A percentile compares a stretch with the other conserved stretches of the same genome.
Evolutionary conservation across 1,284 basidiomycete species (phyloP).

Genomic region (Cutaneotrichosporon cutaneum): DNA sequence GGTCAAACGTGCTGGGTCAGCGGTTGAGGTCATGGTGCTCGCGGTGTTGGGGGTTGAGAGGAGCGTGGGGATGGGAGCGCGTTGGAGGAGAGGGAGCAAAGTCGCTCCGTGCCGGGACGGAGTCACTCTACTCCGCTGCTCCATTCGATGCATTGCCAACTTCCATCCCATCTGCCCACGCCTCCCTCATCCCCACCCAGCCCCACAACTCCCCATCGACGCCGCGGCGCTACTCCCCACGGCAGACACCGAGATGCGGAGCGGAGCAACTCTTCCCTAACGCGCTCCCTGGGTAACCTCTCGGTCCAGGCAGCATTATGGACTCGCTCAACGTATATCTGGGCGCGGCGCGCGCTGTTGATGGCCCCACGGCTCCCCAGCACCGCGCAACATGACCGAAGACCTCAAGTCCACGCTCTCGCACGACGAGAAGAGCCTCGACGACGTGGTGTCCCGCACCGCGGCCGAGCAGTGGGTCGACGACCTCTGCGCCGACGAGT

Average conservation of each 20-base stretch:
- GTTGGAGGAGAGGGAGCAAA: not conserved
- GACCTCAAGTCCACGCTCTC: not conserved
- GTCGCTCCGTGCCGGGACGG: not conserved
- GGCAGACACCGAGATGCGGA: not conserved
- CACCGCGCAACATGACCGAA: not conserved
- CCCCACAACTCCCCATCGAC: too few relatives aligned
- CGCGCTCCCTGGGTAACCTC: too few relatives aligned
- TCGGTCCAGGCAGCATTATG: too few relatives aligned
- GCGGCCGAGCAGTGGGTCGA: slow-evolving; percentile 1
- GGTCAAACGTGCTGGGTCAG: too few relatives aligned
- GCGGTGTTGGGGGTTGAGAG: not conserved
- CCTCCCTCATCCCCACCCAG: not conserved
- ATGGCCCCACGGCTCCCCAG: slow-evolving; percentile 2
- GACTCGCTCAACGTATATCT: not conserved
- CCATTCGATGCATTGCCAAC: not conserved
- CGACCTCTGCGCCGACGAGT: not conserved
- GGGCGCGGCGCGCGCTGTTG: not conserved
- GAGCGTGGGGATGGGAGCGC: not conserved
- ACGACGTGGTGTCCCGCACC: not conserved
- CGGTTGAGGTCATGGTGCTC: too few relatives aligned
- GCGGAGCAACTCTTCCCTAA: not conserved
- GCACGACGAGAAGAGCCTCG: not conserved
- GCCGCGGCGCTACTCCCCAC: too few relatives aligned
- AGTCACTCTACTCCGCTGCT: not conserved
- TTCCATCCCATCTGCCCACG: not conserved